These are phyloP conservation scores for Suillus subaureus DNA, from an alignment of 768 basidiomycete species.

Conservation along the genomic window DNA sequence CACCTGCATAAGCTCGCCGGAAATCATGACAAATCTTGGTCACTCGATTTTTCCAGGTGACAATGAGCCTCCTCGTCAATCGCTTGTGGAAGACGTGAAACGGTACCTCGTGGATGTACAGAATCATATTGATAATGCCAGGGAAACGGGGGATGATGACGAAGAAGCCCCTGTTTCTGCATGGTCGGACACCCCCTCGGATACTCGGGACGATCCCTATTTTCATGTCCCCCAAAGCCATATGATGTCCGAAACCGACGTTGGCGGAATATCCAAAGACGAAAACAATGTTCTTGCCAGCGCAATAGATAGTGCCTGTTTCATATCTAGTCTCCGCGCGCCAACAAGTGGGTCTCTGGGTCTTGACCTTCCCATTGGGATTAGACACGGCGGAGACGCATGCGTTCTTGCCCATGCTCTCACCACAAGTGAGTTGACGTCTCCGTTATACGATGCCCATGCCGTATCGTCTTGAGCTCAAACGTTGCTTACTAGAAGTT, in stretches of 20 bases:
- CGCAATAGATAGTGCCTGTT: background rate
- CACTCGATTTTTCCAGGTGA: conserved; percentile 13
- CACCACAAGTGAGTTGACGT: no score
- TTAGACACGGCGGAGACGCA: background rate
- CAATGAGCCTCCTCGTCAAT: background rate
- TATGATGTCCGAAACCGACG: background rate
- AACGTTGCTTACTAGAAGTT: background rate
- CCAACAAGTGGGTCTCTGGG: background rate
- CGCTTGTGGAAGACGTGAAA: conserved; percentile 13
- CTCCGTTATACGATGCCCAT: conserved; percentile 5
- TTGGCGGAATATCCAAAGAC: background rate
- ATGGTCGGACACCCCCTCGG: background rate
- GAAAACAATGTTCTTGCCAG: conserved; percentile 4
- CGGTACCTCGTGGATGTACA: conserved; percentile 11
- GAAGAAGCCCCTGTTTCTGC: background rate
- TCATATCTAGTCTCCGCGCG: background rate
- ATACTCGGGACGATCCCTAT: conserved; percentile 5
- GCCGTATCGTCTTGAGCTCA: conserved; percentile 7
- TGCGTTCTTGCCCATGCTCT: background rate
- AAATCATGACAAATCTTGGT: background rate
- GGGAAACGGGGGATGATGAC: conserved; percentile 23
- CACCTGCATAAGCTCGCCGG: background rate
- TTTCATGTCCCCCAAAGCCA: background rate
- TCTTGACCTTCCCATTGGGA: background rate
- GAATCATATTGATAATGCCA: conserved; percentile 15